phyloP scores from a whole-genome alignment of 257 asterid species.

The Nyctanthes arbortristis region DNA sequence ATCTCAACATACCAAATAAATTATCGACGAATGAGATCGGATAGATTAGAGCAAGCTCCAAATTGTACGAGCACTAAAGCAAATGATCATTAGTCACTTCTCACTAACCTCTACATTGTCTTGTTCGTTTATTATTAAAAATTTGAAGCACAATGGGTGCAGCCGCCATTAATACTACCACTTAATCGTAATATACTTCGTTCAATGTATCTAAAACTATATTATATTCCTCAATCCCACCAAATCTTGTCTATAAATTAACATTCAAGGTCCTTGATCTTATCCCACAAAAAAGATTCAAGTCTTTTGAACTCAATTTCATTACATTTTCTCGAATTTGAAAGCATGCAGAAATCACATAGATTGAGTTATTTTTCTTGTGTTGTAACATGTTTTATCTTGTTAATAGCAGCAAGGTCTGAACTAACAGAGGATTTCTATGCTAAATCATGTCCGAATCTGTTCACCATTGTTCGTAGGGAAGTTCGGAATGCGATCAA shows the following conservation, averaged over 20 bases:
- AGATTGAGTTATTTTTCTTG: slow-evolving; percentile 4
- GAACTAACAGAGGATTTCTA: slow-evolving; percentile 58
- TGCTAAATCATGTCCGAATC: slow-evolving; percentile 53
- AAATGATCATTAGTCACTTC: no score
- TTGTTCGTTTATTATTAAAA: no score
- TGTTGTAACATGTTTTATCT: slow-evolving; percentile 29
- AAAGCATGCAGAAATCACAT: slow-evolving; percentile 35
- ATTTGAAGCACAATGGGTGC: no score
- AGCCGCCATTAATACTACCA: no score
- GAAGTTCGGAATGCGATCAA: slow-evolving; percentile 60
- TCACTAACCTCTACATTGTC: no score
- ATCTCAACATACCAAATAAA: no score
- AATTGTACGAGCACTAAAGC: no score
- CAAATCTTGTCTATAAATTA: slow-evolving; percentile 31
- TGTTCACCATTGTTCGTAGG: slow-evolving; percentile 46
- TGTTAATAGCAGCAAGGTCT: slow-evolving; percentile 45
- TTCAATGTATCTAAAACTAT: no score
- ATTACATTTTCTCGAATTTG: background rate
- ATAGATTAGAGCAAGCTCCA: no score
- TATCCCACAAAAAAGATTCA: background rate
- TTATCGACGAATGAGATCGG: no score
- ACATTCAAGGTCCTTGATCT: background rate
- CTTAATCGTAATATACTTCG: no score
- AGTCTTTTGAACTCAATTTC: background rate
- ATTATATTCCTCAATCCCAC: no score